phyloP scores from a whole-genome alignment of 208 protist genomes.

The Naegleria lovaniensis region DNA sequence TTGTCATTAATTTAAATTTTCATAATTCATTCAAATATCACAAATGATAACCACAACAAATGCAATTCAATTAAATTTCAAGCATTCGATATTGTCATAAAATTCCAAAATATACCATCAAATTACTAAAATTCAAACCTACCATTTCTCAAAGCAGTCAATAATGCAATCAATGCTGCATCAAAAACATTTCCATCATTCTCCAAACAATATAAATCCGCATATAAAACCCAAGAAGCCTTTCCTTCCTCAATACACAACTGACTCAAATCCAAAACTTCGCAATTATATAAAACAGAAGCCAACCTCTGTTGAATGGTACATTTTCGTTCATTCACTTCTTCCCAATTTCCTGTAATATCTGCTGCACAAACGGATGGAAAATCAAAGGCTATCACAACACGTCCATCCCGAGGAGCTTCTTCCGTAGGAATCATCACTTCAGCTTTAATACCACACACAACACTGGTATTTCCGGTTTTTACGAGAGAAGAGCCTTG shows the following conservation, averaged over 20 bases:
- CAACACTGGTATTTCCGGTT: not conserved
- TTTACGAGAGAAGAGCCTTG: not conserved
- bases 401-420: not conserved
- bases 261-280: not conserved
- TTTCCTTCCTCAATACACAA: slow-evolving; percentile 1
- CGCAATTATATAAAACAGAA: not conserved
- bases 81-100: too few species aligned
- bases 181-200: slow-evolving; percentile 20
- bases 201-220: slow-evolving; percentile 19
- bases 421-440: not conserved
- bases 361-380: not conserved
- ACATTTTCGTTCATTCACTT: not conserved
- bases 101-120: not conserved
- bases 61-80: too few species aligned
- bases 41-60: too few species aligned
- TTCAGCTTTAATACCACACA: slow-evolving; percentile 25
- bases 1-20: too few species aligned
- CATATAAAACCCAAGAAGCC: slow-evolving; percentile 15
- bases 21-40: too few species aligned
- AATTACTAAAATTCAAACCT: not conserved
- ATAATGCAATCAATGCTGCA: not conserved
- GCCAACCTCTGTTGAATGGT: not conserved
- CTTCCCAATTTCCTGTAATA: not conserved
- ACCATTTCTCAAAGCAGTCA: not conserved
- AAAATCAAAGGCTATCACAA: not conserved